A percentile compares a stretch with the other conserved stretches of the same genome.
These are phyloP conservation scores for Lanmaoa rubissima DNA, from an alignment of 768 basidiomycete genomes.

Conservation along the genomic window DNA sequence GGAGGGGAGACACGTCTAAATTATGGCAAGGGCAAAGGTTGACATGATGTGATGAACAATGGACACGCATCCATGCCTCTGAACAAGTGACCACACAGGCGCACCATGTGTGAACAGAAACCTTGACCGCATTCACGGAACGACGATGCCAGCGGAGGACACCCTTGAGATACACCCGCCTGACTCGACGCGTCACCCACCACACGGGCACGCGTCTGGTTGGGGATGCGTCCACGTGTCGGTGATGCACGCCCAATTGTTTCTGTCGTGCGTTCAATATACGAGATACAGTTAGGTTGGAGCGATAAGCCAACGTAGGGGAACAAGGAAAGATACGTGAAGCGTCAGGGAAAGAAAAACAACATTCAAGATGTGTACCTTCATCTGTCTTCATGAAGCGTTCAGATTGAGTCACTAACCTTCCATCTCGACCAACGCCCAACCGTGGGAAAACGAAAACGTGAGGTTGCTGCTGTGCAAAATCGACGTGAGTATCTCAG, in stretches of 20 bases:
- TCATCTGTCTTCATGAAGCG: constrained; percentile 36
- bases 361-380: constrained; percentile 7
- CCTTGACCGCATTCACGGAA: too few relatives aligned
- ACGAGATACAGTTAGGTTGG: background rate
- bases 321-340: too few relatives aligned
- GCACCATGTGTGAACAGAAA: background rate
- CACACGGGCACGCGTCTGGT: constrained; percentile 37
- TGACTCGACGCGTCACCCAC: constrained; percentile 63
- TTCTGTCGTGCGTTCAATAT: background rate
- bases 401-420: constrained; percentile 70
- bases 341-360: background rate
- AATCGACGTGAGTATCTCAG: constrained; percentile 16
- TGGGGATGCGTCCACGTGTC: constrained; percentile 63
- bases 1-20: background rate
- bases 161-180: constrained; percentile 50
- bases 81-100: background rate
- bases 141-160: background rate
- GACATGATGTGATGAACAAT: too few relatives aligned
- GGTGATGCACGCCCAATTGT: constrained; percentile 82
- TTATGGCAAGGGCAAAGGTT: too few relatives aligned
- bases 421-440: constrained; percentile 74
- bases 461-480: constrained; percentile 70
- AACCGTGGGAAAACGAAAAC: constrained; percentile 71
- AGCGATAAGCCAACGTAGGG: background rate
- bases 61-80: background rate